A percentile compares a stretch with the other conserved stretches of the same genome.
Conservation (phyloP, 345 rosid species). For the Eucalyptus tenuipes region DNA sequence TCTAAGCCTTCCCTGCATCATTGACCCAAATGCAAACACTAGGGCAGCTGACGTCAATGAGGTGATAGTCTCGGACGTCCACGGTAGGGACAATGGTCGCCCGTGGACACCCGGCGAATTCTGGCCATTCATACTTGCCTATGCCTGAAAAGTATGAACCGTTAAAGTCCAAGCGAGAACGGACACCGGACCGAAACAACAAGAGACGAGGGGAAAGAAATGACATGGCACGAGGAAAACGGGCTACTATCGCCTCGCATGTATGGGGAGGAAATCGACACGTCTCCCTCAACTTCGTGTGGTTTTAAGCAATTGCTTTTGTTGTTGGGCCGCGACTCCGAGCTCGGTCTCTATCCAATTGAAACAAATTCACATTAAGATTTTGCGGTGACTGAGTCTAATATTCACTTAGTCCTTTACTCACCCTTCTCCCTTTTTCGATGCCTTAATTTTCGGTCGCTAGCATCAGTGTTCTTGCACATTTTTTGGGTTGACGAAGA, state of each 20-base stretch:
- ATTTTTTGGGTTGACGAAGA: not conserved
- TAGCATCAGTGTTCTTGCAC: not conserved
- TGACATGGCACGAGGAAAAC: not conserved
- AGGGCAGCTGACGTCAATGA: not conserved
- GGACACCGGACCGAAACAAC: not conserved
- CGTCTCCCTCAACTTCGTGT: not conserved
- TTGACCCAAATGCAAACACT: not conserved
- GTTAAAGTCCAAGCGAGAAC: not conserved
- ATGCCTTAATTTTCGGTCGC: not conserved
- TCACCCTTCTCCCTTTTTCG: not conserved
- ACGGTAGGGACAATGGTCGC: not conserved
- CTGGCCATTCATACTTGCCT: not conserved
- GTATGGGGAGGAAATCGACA: not conserved
- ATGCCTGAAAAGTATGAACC: not conserved
- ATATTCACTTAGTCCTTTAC: not conserved
- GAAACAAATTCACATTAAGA: not conserved
- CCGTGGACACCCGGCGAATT: not conserved
- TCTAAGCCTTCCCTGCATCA: not conserved
- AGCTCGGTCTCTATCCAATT: not conserved
- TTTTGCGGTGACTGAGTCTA: not conserved
- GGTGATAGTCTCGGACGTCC: not conserved
- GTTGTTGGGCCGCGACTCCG: not conserved
- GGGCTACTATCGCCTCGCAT: not conserved
- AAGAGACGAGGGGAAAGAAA: not conserved
- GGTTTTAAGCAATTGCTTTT: not conserved